A percentile compares a stretch with the other conserved stretches of the same genome.
Evolutionary conservation across 2,329 filamentous ascomycete genomes (phyloP).

Genomic region (Xylaria arbuscula): DNA sequence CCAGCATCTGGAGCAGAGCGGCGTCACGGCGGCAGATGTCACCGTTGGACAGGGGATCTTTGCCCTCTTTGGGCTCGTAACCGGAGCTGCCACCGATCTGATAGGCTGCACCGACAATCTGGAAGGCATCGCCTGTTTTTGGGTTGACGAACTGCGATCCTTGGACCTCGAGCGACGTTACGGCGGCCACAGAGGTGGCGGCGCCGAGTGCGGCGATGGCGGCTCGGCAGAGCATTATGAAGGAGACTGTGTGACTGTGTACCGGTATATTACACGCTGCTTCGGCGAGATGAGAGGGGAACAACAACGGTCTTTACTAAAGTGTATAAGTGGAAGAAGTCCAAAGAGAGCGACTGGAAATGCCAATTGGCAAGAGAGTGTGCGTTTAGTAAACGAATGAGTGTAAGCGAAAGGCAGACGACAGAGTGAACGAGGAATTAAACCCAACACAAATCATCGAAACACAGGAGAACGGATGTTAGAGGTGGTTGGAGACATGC

Average conservation of each 20-base stretch:
- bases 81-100: constrained; percentile 74
- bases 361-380: constrained; percentile 18
- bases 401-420: constrained; percentile 24
- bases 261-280: constrained; percentile 20
- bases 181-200: constrained; percentile 65
- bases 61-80: constrained; percentile 64
- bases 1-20: constrained; percentile 72
- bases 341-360: constrained; percentile 34
- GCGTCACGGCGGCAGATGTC: constrained; percentile 72
- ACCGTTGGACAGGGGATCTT: constrained; percentile 70
- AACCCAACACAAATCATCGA: constrained; percentile 30
- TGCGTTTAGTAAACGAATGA: constrained; percentile 21
- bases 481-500: constrained; percentile 30
- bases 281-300: constrained; percentile 13
- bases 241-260: not conserved
- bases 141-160: constrained; percentile 71
- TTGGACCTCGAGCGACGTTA: constrained; percentile 66
- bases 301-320: constrained; percentile 19
- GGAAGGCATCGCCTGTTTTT: constrained; percentile 68
- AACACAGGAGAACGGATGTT: constrained; percentile 35
- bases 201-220: constrained; percentile 64
- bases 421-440: constrained; percentile 21
- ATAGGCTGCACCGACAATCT: constrained; percentile 75
- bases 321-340: constrained; percentile 19
- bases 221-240: constrained; percentile 53